Evolutionary conservation across 164 flowering plant genomes (phyloP), one percentile per base, ranked within the genome.

Genomic region (Dillenia suffruticosa): DNA sequence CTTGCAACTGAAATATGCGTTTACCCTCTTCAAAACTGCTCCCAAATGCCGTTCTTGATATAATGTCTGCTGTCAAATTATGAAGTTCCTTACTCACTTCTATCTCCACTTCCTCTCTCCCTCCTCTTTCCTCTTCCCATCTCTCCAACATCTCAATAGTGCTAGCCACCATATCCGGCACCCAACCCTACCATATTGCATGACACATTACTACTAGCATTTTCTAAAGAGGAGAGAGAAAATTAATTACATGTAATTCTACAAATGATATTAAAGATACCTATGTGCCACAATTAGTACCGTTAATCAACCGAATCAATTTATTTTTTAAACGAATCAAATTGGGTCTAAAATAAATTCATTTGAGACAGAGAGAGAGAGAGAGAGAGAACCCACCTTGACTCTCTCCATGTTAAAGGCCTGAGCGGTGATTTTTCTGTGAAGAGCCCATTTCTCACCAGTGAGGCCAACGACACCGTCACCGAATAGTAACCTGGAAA

Each of bases 41-140:
- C 8, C 95, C 95, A 56, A 92, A 89, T 16, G 91, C 89, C 9
- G 88, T 83, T 67, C 89, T 75, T 0, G 98, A 83, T 47, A 92
- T 81, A 9, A 86, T 56, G 51, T 92, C 91, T 2, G 86, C 89
- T 0, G 89, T 58, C 12, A 85, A 83, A 3, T 63, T 51, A 46
- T 82, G 86, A 64, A 90, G 78, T 44, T 81, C 81, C 60, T 67
- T 71, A 61, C 77, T 75, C 44, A 84, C 85, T 3, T 90, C 97
- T 22, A 86, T 55, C 72, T 90, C 92, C 32, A 80, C 70, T 45
- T 83, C 80, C 10, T 76, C 79, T 15, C 54, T 67, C 9, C 70
- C 85, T 17, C 59, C 73, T 59, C 76, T 69, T 51, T 54, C 67
- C 45, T 71, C 79, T 63, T 83, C 87, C 94, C 94, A 90, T 48